Percentiles rank a stretch among this genome's conserved stretches.
phyloP scores from a whole-genome alignment of 352 stramenopile species.

The Elongisporangium anandrum region DNA sequence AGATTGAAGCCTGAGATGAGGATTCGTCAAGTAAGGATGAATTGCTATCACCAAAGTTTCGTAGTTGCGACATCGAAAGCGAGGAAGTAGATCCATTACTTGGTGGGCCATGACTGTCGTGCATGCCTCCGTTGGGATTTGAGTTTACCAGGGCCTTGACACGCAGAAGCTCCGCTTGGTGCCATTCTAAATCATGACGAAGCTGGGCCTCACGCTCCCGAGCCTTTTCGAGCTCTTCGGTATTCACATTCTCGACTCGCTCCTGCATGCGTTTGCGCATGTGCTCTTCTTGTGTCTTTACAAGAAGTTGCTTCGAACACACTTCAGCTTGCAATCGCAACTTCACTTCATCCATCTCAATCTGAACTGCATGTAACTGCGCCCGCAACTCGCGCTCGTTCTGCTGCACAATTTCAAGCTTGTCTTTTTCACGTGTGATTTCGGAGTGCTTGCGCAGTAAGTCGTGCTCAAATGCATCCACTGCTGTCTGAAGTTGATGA shows the following conservation, averaged over 20 bases:
- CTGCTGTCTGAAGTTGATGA: constrained; percentile 18
- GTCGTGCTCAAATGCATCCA: constrained; percentile 33
- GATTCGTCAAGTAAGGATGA: not conserved
- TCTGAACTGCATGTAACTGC: constrained; percentile 34
- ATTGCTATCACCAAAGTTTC: not conserved
- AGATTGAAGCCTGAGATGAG: constrained; percentile 47
- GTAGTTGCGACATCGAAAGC: not conserved
- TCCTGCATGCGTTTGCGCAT: not conserved
- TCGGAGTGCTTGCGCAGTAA: constrained; percentile 23
- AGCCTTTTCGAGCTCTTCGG: constrained; percentile 35
- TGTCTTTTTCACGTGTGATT: constrained; percentile 29
- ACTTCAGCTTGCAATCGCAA: constrained; percentile 29
- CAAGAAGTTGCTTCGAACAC: constrained; percentile 19
- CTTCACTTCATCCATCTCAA: constrained; percentile 49
- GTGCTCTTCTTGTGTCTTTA: not conserved
- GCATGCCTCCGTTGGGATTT: constrained; percentile 13
- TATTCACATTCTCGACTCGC: not conserved
- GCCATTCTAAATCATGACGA: constrained; percentile 54
- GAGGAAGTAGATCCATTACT: constrained; percentile 7
- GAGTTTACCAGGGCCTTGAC: constrained; percentile 19
- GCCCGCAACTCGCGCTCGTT: constrained; percentile 35
- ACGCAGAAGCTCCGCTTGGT: constrained; percentile 48
- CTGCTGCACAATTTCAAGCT: constrained; percentile 14
- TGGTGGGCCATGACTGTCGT: constrained; percentile 13
- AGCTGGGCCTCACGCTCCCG: constrained; percentile 41